Percentiles rank a stretch among this genome's conserved stretches.
Evolutionary conservation across 257 asterid species (phyloP).

Genomic region (Nicotiana obtusifolia): DNA sequence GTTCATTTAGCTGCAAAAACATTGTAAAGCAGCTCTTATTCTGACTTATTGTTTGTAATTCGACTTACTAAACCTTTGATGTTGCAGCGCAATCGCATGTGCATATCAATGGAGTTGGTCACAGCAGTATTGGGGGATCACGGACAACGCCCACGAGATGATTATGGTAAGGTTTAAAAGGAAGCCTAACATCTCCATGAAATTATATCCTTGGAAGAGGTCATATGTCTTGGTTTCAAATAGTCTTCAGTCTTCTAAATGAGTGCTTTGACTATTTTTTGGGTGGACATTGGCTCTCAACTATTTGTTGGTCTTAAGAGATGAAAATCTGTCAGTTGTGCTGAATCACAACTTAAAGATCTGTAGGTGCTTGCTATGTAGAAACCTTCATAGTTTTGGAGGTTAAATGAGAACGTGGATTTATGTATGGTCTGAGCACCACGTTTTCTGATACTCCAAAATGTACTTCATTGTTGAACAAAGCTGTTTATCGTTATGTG

Average conservation of each 20-base stretch:
- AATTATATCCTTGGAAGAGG: not conserved
- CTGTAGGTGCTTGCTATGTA: not conserved
- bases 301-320: not conserved
- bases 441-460: not conserved
- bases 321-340: not conserved
- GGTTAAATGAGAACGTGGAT: not conserved
- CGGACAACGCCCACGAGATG: slow-evolving; percentile 92
- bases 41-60: not conserved
- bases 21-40: not conserved
- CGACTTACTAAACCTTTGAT: not conserved
- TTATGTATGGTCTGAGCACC: not conserved
- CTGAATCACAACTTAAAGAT: not conserved
- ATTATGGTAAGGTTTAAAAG: slow-evolving; percentile 67
- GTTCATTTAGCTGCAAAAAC: not conserved
- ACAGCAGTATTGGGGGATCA: slow-evolving; percentile 99
- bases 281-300: not conserved
- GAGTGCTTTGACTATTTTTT: not conserved
- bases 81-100: slow-evolving; percentile 60
- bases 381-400: not conserved
- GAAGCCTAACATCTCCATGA: not conserved
- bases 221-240: not conserved
- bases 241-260: not conserved
- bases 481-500: not conserved
- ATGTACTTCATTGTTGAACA: not conserved
- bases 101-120: slow-evolving; percentile 96